A percentile compares a stretch with the other conserved stretches of the same genome.
phyloP scores from a whole-genome alignment of 192 early-diverging fungal genomes.

The Backusella luteola region DNA sequence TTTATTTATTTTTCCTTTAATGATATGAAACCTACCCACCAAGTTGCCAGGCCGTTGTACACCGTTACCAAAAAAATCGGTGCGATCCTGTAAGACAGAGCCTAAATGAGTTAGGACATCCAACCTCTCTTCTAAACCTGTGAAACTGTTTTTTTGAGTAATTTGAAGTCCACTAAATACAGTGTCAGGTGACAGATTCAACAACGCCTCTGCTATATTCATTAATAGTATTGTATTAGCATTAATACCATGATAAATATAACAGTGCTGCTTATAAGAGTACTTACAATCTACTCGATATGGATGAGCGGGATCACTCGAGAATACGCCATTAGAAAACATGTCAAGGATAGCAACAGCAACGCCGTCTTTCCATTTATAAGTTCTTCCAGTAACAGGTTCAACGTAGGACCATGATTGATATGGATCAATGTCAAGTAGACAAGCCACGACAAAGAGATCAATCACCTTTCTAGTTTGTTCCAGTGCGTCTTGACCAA shows the following conservation, averaged over 20 bases:
- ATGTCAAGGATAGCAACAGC: conserved; percentile 80
- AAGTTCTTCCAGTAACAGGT: conserved; percentile 40
- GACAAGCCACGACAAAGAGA: conserved; percentile 81
- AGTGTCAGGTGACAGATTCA: conserved; percentile 46
- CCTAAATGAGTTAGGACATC: conserved; percentile 71
- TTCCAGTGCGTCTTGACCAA: conserved; percentile 40
- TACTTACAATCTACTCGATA: conserved; percentile 73
- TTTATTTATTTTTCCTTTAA: not conserved
- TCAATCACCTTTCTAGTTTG: conserved; percentile 74
- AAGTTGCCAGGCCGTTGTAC: conserved; percentile 81
- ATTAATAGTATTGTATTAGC: not conserved
- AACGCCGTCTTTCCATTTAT: conserved; percentile 77
- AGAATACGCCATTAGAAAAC: conserved; percentile 80
- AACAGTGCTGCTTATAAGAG: not conserved
- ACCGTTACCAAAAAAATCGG: conserved; percentile 57
- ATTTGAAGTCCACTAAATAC: conserved; percentile 74
- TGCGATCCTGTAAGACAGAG: conserved; percentile 42
- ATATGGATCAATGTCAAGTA: conserved; percentile 88
- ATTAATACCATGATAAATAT: not conserved
- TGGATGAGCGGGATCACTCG: conserved; percentile 53
- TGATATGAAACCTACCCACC: conserved; percentile 43
- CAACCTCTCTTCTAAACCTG: conserved; percentile 75
- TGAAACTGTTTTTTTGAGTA: conserved; percentile 69
- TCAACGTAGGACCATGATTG: conserved; percentile 73
- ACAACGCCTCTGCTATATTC: conserved; percentile 48